Percentiles rank a stretch among this genome's conserved stretches.
Evolutionary conservation across 441 rosid genomes (phyloP).

Genomic region (Syzygium syzygioides): DNA sequence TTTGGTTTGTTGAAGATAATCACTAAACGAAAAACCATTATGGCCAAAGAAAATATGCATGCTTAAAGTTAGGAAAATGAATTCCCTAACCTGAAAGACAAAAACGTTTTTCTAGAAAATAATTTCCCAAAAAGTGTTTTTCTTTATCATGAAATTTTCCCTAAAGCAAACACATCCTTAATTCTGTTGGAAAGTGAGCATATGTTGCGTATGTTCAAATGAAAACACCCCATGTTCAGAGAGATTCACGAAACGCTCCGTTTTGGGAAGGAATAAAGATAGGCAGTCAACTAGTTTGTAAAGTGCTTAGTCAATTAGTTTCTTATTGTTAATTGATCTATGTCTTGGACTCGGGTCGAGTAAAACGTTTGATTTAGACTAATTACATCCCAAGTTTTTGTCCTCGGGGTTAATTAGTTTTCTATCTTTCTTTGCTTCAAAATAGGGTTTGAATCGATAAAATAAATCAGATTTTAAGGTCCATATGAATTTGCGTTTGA

Average conservation of each 20-base stretch:
- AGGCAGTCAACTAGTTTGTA: not conserved
- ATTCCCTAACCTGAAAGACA: not conserved
- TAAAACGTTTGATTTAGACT: not conserved
- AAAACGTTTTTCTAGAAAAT: not conserved
- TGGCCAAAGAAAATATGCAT: rapidly evolving
- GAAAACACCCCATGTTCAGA: not conserved
- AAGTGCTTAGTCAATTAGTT: not conserved
- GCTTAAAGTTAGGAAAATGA: not conserved
- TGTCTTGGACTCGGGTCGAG: not conserved
- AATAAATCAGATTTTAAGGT: not conserved
- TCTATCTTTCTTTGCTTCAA: not conserved
- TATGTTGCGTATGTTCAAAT: not conserved
- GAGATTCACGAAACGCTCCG: not conserved
- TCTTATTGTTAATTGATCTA: not conserved
- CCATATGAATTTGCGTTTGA: not conserved
- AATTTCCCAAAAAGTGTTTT: rapidly evolving
- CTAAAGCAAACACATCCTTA: not conserved
- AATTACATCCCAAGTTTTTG: not conserved
- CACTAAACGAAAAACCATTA: rapidly evolving
- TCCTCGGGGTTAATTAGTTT: not conserved
- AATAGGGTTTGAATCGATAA: not conserved
- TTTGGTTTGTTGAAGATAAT: not conserved
- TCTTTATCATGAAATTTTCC: not conserved
- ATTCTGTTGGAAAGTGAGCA: not conserved
- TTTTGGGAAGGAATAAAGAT: not conserved